Evolutionary conservation across 768 basidiomycete genomes (phyloP).

Genomic region (Collybia nuda): DNA sequence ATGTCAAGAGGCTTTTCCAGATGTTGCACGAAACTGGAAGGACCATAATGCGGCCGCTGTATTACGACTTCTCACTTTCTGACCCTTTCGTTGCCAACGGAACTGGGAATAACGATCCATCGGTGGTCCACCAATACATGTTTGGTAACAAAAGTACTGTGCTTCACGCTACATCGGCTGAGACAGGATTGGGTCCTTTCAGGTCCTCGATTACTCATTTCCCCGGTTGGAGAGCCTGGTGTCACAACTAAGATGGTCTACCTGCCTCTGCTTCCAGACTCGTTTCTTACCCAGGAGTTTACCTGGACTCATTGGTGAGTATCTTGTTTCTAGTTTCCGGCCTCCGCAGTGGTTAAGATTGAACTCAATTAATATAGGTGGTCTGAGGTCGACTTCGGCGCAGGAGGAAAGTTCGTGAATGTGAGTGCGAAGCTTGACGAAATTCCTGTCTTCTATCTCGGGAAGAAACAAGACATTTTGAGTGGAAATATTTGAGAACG

Average conservation of each 20-base stretch:
- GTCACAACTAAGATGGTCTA: constrained; percentile 28
- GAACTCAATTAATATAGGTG: constrained; percentile 27
- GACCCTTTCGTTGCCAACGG: constrained; percentile 24
- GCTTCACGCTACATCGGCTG: background rate
- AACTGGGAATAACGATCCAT: constrained; percentile 25
- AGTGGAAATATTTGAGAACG: constrained; percentile 17
- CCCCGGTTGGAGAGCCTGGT: constrained; percentile 29
- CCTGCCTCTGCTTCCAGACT: constrained; percentile 20
- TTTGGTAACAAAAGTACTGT: constrained; percentile 20
- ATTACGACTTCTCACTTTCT: constrained; percentile 29
- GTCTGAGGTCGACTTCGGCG: constrained; percentile 27
- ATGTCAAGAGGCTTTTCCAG: constrained; percentile 28
- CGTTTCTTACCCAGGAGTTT: constrained; percentile 11
- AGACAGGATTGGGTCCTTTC: background rate
- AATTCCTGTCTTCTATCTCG: constrained; percentile 34
- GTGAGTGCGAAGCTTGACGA: constrained; percentile 27
- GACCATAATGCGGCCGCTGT: constrained; percentile 31
- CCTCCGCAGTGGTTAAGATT: background rate
- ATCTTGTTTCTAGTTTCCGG: background rate
- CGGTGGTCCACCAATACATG: constrained; percentile 32
- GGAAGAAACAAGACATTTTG: constrained; percentile 26
- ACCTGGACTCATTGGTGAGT: constrained; percentile 32
- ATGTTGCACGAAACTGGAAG: constrained; percentile 28
- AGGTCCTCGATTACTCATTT: constrained; percentile 29
- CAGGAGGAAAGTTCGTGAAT: constrained; percentile 25